A percentile compares a stretch with the other conserved stretches of the same genome.
Conservation (phyloP, 176 grass and related monocot species). For the Cenchrus americanus region DNA sequence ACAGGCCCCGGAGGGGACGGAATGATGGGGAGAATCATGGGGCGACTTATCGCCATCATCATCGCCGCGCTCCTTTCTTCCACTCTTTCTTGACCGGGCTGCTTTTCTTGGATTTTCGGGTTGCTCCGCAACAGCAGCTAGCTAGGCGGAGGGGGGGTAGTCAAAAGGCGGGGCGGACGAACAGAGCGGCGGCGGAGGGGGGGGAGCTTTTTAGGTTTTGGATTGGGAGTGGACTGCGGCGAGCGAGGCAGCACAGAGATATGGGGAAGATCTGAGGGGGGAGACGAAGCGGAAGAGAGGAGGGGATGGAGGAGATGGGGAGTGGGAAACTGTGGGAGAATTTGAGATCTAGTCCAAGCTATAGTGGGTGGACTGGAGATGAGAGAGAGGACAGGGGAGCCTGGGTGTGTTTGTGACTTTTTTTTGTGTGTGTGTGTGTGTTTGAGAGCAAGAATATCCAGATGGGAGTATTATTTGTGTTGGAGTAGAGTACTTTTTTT, state of each 20-base stretch:
- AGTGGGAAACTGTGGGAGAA: slow-evolving; percentile 29
- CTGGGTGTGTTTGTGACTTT: not conserved
- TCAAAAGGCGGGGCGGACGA: slow-evolving; percentile 29
- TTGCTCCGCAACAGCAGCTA: slow-evolving; percentile 33
- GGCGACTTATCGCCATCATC: slow-evolving; percentile 53
- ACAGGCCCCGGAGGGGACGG: slow-evolving; percentile 28
- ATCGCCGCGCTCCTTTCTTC: slow-evolving; percentile 43
- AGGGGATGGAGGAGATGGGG: not conserved
- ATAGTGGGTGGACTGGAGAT: slow-evolving; percentile 50
- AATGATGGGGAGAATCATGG: slow-evolving; percentile 63
- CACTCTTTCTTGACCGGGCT: slow-evolving; percentile 54
- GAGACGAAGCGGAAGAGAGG: not conserved
- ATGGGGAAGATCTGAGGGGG: slow-evolving; percentile 44
- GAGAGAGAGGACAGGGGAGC: not conserved
- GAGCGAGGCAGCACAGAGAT: slow-evolving; percentile 24
- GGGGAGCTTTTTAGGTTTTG: slow-evolving; percentile 16
- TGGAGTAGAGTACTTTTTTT: not conserved
- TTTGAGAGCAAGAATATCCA: slow-evolving; percentile 47
- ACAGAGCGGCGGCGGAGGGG: slow-evolving; percentile 33
- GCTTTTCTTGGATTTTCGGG: slow-evolving; percentile 54
- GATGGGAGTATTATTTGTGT: slow-evolving; percentile 37
- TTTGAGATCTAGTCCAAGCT: slow-evolving; percentile 55
- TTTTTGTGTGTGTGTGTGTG: not conserved
- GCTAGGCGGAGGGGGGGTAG: not conserved
- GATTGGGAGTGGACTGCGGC: slow-evolving; percentile 30